A percentile compares a stretch with the other conserved stretches of the same genome.
These are phyloP conservation scores for Candida tallmaniae DNA, from an alignment of 805 yeast species.

Conservation along the genomic window DNA sequence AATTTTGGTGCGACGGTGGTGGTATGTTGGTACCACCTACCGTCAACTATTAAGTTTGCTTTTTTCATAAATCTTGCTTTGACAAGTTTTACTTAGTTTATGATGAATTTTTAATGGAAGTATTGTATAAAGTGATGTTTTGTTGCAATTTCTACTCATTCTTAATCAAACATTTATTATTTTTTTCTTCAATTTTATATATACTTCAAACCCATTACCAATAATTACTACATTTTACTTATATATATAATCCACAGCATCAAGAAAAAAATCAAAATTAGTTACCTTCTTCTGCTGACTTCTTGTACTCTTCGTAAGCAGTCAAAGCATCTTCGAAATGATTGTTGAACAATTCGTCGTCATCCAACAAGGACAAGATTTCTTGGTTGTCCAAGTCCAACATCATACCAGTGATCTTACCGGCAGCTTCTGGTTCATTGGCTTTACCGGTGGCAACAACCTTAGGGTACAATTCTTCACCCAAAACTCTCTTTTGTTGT, in stretches of 20 bases:
- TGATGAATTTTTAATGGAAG: no score
- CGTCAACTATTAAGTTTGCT: no score
- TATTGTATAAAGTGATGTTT: no score
- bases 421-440: slow-evolving; percentile 90
- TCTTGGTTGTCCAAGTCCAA: slow-evolving; percentile 91
- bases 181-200: slow-evolving; percentile 15
- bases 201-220: slow-evolving; percentile 23
- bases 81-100: no score
- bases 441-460: slow-evolving; percentile 83
- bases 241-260: slow-evolving; percentile 5
- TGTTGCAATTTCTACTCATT: no score
- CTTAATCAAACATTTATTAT: slow-evolving; percentile 13
- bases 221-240: slow-evolving; percentile 16
- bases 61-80: no score
- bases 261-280: slow-evolving; percentile 11
- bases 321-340: slow-evolving; percentile 92
- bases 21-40: no score
- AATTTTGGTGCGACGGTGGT: no score
- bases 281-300: slow-evolving; percentile 30
- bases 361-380: slow-evolving; percentile 82
- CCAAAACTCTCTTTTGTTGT: slow-evolving; percentile 95
- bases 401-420: slow-evolving; percentile 98
- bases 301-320: slow-evolving; percentile 90
- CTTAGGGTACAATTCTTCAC: slow-evolving; percentile 95
- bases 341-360: slow-evolving; percentile 82